phyloP scores from a whole-genome alignment of 139 green algal species.

The Asterochloris erici region DNA sequence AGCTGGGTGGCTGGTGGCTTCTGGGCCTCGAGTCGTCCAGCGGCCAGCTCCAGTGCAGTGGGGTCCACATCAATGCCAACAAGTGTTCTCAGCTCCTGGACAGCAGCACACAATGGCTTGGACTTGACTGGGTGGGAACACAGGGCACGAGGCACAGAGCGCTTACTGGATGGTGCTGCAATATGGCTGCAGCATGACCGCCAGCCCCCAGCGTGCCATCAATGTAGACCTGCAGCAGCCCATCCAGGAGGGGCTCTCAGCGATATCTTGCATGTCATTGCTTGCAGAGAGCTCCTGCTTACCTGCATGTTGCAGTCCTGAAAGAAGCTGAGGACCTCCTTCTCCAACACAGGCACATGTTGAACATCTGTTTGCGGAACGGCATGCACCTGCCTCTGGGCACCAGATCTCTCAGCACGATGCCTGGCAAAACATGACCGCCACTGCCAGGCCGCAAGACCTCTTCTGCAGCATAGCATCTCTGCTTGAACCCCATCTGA shows the following conservation, averaged over 20 bases:
- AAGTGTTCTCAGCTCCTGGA: conserved; percentile 63
- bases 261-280: not conserved
- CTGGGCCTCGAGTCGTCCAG: conserved; percentile 31
- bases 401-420: too few species aligned
- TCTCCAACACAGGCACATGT: conserved; percentile 62
- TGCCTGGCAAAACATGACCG: too few species aligned
- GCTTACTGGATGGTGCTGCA: conserved; percentile 59
- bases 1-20: conserved; percentile 14
- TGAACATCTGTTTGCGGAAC: too few species aligned
- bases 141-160: not conserved
- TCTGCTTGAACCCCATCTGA: too few species aligned
- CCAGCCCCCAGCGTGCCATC: conserved; percentile 89
- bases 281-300: not conserved
- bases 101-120: not conserved
- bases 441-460: too few species aligned
- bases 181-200: conserved; percentile 71
- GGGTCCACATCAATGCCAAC: conserved; percentile 88
- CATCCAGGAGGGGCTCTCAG: not conserved
- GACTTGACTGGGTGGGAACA: not conserved
- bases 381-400: too few species aligned
- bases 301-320: conserved; percentile 29
- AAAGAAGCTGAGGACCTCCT: conserved; percentile 60
- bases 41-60: conserved; percentile 66
- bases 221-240: conserved; percentile 48
- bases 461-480: too few species aligned